Conservation (phyloP, 805 yeast genomes). For the Pichia cabralensis region DNA sequence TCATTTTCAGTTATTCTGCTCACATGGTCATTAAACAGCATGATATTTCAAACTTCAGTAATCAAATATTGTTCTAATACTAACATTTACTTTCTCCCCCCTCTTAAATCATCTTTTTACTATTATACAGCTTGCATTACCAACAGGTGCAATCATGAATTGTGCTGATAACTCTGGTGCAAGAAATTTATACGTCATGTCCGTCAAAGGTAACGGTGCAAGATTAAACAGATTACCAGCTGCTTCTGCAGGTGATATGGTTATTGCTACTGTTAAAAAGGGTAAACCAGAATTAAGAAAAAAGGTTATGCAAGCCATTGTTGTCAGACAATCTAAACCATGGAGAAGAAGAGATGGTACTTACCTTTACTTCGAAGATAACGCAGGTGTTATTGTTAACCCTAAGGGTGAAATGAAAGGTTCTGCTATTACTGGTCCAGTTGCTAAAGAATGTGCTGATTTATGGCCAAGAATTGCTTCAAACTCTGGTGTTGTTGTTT, state of each 20-base stretch:
- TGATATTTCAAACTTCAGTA: too few species aligned
- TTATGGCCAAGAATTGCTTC: slow-evolving; percentile 99
- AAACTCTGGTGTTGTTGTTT: slow-evolving; percentile 99
- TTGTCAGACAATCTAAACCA: slow-evolving; percentile 97
- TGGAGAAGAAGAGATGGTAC: slow-evolving; percentile 99
- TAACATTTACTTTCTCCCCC: slow-evolving; percentile 22
- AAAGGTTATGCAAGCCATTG: slow-evolving; percentile 99
- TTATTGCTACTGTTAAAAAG: slow-evolving; percentile 99
- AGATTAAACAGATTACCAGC: slow-evolving; percentile 99
- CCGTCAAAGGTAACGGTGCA: slow-evolving; percentile 99
- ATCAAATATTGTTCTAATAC: slow-evolving; percentile 1
- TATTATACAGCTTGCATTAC: slow-evolving; percentile 80
- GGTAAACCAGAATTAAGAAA: slow-evolving; percentile 99
- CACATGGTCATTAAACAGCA: too few species aligned
- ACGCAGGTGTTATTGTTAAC: slow-evolving; percentile 99
- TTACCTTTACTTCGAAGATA: slow-evolving; percentile 98
- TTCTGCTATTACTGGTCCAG: slow-evolving; percentile 99
- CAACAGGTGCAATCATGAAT: slow-evolving; percentile 99
- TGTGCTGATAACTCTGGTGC: slow-evolving; percentile 99
- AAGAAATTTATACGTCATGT: slow-evolving; percentile 95
- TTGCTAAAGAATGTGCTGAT: slow-evolving; percentile 99
- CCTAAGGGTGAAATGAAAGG: slow-evolving; percentile 99
- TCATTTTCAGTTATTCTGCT: too few species aligned
- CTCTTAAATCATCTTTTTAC: neutral
- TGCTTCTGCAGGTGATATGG: slow-evolving; percentile 99